These are phyloP conservation scores for Neonectria punicea DNA, from an alignment of 2,329 filamentous ascomycete species.

Conservation along the genomic window DNA sequence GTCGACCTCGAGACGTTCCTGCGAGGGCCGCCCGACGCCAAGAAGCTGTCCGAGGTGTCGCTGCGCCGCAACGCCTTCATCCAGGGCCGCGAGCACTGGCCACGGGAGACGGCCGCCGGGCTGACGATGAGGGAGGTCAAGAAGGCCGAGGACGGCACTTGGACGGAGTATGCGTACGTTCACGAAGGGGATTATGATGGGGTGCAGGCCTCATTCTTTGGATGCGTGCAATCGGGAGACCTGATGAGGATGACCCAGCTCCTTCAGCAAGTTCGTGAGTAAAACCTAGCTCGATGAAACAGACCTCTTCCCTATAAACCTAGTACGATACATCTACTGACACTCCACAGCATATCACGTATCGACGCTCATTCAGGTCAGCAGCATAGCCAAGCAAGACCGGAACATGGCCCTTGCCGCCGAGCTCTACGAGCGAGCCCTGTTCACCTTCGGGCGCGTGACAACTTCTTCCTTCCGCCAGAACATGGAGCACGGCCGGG, in stretches of 20 bases:
- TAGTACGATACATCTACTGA: conserved; percentile 1
- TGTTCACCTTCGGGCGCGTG: conserved; percentile 93
- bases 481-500: conserved; percentile 80
- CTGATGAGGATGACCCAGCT: conserved; percentile 84
- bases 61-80: conserved; percentile 85
- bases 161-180: conserved; percentile 77
- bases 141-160: conserved; percentile 60
- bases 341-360: conserved; percentile 79
- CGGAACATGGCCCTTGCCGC: conserved; percentile 86
- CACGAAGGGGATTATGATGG: conserved; percentile 80
- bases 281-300: neutral
- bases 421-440: conserved; percentile 87
- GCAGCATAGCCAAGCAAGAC: conserved; percentile 90
- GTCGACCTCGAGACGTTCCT: conserved; percentile 68
- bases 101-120: conserved; percentile 79
- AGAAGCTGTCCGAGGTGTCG: conserved; percentile 74
- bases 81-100: conserved; percentile 89
- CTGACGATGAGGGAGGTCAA: conserved; percentile 78
- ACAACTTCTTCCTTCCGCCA: conserved; percentile 84
- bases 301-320: neutral
- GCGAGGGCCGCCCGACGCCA: conserved; percentile 61
- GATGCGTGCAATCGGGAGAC: conserved; percentile 83
- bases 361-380: conserved; percentile 92
- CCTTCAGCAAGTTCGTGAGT: conserved; percentile 59
- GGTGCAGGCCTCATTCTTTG: conserved; percentile 80